Evolutionary conservation across 768 basidiomycete species (phyloP).

Genomic region (Leccinum imitatum): DNA sequence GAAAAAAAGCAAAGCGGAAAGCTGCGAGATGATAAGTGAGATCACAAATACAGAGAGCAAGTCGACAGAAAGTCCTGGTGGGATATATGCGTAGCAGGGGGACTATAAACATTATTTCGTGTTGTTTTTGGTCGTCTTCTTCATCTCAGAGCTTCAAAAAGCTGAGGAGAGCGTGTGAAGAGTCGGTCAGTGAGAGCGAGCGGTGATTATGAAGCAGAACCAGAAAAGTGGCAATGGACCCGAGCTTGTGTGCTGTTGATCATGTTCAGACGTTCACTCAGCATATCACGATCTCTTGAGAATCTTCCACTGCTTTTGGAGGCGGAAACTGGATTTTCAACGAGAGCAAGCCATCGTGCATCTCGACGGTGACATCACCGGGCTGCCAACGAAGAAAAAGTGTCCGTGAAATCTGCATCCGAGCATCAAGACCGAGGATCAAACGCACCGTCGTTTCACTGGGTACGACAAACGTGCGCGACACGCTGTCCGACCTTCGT

Average conservation of each 20-base stretch:
- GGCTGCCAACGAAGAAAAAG: conserved; percentile 33
- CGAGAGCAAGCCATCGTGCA: conserved; percentile 62
- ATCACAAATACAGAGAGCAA: conserved; percentile 4
- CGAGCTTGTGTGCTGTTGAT: too few species aligned
- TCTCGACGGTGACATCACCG: conserved; percentile 51
- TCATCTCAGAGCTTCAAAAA: not conserved
- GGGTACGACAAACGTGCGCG: conserved; percentile 54
- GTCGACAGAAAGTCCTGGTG: not conserved
- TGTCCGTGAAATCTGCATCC: conserved; percentile 7
- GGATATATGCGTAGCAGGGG: not conserved
- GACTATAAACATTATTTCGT: not conserved
- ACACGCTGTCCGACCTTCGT: conserved; percentile 51
- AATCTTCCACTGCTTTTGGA: conserved; percentile 40
- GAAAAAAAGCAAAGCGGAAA: not conserved
- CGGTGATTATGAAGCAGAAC: too few species aligned
- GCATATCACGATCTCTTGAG: conserved; percentile 50
- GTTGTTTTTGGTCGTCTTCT: not conserved
- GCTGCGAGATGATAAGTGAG: not conserved
- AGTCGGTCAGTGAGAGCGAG: not conserved
- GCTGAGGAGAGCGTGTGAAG: conserved; percentile 1
- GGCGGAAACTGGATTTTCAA: conserved; percentile 53
- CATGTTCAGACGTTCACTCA: conserved; percentile 31
- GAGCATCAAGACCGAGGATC: conserved; percentile 17
- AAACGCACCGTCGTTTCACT: conserved; percentile 52
- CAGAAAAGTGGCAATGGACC: too few species aligned